Conservation (phyloP, 148 eudicot species). For the Linanthus parryae region DNA sequence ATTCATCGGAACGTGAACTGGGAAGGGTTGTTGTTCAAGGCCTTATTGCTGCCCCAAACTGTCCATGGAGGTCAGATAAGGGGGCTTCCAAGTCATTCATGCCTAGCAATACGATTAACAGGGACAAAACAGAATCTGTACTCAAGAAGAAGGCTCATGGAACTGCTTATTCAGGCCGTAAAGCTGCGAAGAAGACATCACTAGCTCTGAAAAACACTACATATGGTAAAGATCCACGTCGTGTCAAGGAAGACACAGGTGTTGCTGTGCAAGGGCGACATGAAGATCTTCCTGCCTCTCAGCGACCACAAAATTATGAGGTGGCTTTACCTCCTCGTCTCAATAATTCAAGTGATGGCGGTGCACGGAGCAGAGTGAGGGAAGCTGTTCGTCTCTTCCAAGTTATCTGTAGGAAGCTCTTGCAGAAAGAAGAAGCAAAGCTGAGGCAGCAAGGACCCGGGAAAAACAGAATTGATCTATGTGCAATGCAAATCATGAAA, state of each 20-base stretch:
- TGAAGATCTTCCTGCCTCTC: not conserved
- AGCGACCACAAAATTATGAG: slow-evolving; percentile 14
- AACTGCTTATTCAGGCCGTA: slow-evolving; percentile 5
- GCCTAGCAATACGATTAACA: slow-evolving; percentile 6
- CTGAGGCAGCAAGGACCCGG: slow-evolving; percentile 17
- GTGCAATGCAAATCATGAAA: slow-evolving; percentile 43
- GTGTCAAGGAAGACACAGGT: not conserved
- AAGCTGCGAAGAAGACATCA: not conserved
- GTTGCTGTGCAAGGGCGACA: not conserved
- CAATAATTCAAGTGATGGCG: slow-evolving; percentile 28
- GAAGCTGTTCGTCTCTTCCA: slow-evolving; percentile 65
- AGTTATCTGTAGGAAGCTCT: slow-evolving; percentile 53
- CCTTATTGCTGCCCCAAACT: slow-evolving; percentile 36
- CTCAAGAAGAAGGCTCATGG: slow-evolving; percentile 9
- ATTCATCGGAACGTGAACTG: slow-evolving; percentile 13
- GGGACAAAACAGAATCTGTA: slow-evolving; percentile 16
- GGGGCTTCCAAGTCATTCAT: slow-evolving; percentile 7
- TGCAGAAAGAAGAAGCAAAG: slow-evolving; percentile 56
- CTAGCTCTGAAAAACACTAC: not conserved
- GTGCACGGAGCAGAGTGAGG: slow-evolving; percentile 58
- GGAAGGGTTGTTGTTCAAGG: slow-evolving; percentile 36
- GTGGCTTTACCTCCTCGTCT: slow-evolving; percentile 44
- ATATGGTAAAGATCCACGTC: not conserved
- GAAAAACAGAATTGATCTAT: slow-evolving; percentile 44
- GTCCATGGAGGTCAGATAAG: slow-evolving; percentile 30